Base-by-base conservation (phyloP, 2,329 filamentous ascomycete genomes). In the Trichoderma arundinaceum region DNA sequence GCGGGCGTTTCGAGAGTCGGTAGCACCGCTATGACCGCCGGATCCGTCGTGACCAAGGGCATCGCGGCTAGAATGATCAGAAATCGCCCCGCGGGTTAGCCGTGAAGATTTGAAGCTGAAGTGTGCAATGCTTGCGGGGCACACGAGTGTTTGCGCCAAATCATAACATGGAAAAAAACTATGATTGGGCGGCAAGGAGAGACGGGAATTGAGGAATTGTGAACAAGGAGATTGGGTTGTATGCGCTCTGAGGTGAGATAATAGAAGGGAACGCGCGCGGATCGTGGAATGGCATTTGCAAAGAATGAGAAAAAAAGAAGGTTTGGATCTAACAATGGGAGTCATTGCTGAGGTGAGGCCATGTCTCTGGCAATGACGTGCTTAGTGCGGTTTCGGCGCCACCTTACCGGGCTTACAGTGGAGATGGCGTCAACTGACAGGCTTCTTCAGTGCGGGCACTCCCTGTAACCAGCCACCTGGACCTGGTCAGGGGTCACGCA, bases 1-100 rank as follows among this genome's bases (percentile, higher is more conserved):
- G 68, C 68, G 51, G 69, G 61, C 5, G 67, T 65, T 53, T 71
- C 70, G 44, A 71, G 63, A 15, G 68, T 53, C 41, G 44, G 44
- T n/a, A 65, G 8, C 22, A 65, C 54, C n/a, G 61, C 52, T 15
- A 39, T 58, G 8, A 51, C 28, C 4, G 66, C 66, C 15, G 66
- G 58, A 33, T 67, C 60, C 15, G 62, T 61, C 44, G 62, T 60
- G 35, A 44, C n/a, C 1, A 66, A 68, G 17, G 66, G 64, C 69
- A 70, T 70, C 32, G 58, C 56, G 53, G 57, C 48, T 65, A 48
- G 53, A 49, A 17, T 28, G 28, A 44, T 54, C 41, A 54, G 49
- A 63, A 12, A 12, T 19, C 49, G 6, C 17, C 32, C 10, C n/a
- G 15, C 19, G 19, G 12, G 35, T 13, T 10, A 46, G 41, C 38